Evolutionary conservation across 192 early-diverging fungal genomes (phyloP).

Genomic region (Backusella psychrophila): DNA sequence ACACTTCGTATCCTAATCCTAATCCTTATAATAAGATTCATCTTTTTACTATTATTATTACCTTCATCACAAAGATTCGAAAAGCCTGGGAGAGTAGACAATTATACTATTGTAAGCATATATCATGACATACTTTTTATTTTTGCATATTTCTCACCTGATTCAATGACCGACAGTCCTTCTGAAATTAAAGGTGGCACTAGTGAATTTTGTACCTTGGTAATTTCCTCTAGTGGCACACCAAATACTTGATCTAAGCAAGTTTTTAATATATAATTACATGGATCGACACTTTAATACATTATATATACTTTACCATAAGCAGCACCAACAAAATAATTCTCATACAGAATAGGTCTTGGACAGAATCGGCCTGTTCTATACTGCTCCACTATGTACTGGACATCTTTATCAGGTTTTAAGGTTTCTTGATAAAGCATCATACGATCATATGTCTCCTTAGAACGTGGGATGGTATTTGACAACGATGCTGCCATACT

Average conservation of each 20-base stretch:
- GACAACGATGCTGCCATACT: slow-evolving; percentile 50
- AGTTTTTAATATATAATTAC: not conserved
- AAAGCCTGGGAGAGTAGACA: not conserved
- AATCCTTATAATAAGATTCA: not conserved
- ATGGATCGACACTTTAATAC: not conserved
- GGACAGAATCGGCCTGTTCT: slow-evolving; percentile 70
- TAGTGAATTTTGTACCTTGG: slow-evolving; percentile 51
- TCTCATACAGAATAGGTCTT: slow-evolving; percentile 63
- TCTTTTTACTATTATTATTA: slow-evolving; percentile 2
- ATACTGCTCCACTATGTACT: slow-evolving; percentile 73
- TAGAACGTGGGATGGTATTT: slow-evolving; percentile 46
- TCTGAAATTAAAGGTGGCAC: slow-evolving; percentile 64
- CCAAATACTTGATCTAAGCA: slow-evolving; percentile 70
- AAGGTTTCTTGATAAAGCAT: slow-evolving; percentile 65
- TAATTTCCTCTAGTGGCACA: slow-evolving; percentile 67
- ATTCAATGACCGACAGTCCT: slow-evolving; percentile 59
- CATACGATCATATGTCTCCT: slow-evolving; percentile 60
- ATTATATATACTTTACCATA: slow-evolving; percentile 37
- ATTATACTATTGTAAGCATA: not conserved
- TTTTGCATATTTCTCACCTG: slow-evolving; percentile 27
- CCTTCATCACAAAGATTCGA: slow-evolving; percentile 23
- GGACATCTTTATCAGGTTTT: slow-evolving; percentile 69
- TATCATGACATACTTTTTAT: not conserved
- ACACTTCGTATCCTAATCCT: not conserved
- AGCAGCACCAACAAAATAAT: slow-evolving; percentile 60